These are phyloP conservation scores for Saturnispora serradocipensis DNA, from an alignment of 805 yeast genomes.

Conservation along the genomic window DNA sequence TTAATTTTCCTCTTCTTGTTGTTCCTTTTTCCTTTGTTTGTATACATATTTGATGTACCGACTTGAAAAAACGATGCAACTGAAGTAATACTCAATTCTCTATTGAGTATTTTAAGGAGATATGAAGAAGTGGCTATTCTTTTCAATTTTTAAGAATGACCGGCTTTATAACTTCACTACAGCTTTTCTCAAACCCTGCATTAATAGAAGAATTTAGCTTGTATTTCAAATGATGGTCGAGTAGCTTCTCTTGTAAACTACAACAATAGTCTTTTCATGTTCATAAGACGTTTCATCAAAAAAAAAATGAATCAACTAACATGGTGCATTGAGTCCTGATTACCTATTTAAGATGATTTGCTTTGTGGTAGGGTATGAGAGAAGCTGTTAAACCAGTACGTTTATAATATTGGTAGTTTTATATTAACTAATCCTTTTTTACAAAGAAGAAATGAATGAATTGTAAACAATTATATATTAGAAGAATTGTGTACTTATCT, in stretches of 20 bases:
- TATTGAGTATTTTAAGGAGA: background rate
- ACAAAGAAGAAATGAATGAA: background rate
- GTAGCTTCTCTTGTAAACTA: constrained; percentile 12
- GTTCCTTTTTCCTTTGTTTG: background rate
- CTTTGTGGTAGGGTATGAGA: constrained; percentile 14
- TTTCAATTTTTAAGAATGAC: background rate
- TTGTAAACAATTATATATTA: background rate
- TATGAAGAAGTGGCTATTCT: background rate
- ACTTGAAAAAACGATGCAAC: background rate
- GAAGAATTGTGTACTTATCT: background rate
- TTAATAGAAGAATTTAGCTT: background rate
- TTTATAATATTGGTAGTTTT: background rate
- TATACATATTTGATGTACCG: background rate
- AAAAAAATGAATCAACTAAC: background rate
- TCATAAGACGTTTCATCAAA: background rate
- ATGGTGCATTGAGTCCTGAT: too few species aligned
- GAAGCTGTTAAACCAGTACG: constrained; percentile 9
- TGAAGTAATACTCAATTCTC: background rate
- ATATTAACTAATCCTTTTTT: background rate
- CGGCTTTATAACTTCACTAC: background rate
- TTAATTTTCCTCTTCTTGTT: background rate
- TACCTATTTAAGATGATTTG: background rate
- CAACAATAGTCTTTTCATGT: background rate
- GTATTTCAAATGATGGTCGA: background rate
- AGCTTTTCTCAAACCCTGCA: constrained; percentile 10